Evolutionary conservation across 2,329 filamentous ascomycete species (phyloP), one percentile per base, ranked within the genome.

Genomic region (Colletotrichum magnum): DNA sequence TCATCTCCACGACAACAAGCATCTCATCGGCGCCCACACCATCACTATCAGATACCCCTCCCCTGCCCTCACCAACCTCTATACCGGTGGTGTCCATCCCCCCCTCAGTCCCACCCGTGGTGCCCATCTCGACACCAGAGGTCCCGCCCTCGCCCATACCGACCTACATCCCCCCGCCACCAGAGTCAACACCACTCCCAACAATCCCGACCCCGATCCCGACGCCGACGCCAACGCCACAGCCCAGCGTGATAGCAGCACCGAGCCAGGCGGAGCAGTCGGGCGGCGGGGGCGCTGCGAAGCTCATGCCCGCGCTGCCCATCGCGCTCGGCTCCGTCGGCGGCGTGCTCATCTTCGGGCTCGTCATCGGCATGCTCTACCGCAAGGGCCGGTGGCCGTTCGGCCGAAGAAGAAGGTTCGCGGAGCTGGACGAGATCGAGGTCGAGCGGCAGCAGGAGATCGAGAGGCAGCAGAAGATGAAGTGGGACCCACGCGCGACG

Each of bases 261-360:
- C 66, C 66, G 16, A 69, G 66, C 32, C 66, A 69, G 28, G 66
- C 66, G 5, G 48, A 66, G 41, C 32, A 24, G 6, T 48, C 60
- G 15, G 21, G 54, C 32, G 21, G 54, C 32, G 52, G 53, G n/a
- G 32, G 51, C 51, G 57, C 47, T 15, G 58, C 68, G 12, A 58
- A 58, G 15, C 57, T 72, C 28, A 72, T 72, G 71, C 71, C 71
- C 15, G 71, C 71, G 39, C 69, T 72, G 58, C 69, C 71, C 2
- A 72, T 72, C 54, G 48, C 71, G 6, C 58, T 72, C 2, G 71
- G 71, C 18, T 60, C 69, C 18, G 69, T 62, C 3, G 71, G 69
- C 13, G 71, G 71, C 43, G 64, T 72, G 4, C 24, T 71, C n/a
- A 58, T 71, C 41, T 50, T 72, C 15, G 71, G 68, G 9, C 57